phyloP scores from a whole-genome alignment of 2,329 filamentous ascomycete genomes.

The Pyricularia pennisetigena region DNA sequence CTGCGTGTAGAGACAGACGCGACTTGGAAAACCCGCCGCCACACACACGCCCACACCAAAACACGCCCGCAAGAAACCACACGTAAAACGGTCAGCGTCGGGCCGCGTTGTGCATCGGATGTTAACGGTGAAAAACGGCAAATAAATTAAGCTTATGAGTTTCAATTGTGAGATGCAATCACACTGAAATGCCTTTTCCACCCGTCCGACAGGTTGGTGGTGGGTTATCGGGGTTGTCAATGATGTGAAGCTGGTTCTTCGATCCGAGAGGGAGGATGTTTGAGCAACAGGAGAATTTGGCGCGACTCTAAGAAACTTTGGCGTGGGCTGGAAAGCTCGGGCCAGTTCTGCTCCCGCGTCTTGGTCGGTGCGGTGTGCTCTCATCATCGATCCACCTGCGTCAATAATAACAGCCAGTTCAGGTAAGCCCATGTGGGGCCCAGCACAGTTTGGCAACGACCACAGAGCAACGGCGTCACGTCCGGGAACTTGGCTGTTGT shows the following conservation, averaged over 20 bases:
- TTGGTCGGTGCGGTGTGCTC: neutral
- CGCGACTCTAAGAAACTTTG: conserved; percentile 3
- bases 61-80: neutral
- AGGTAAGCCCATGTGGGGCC: conserved; percentile 4
- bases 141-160: neutral
- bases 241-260: neutral
- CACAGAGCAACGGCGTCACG: conserved; percentile 2
- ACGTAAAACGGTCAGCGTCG: neutral
- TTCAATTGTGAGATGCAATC: neutral
- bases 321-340: conserved; percentile 3
- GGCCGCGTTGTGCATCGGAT: neutral
- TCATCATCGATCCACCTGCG: neutral
- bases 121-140: neutral
- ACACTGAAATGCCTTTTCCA: neutral
- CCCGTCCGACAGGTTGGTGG: neutral
- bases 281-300: conserved; percentile 1
- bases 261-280: neutral
- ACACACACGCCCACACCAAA: conserved; percentile 1
- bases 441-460: neutral
- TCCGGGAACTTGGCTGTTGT: neutral
- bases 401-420: conserved; percentile 4
- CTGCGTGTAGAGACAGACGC: conserved; percentile 1
- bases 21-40: neutral
- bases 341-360: neutral
- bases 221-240: neutral